A percentile compares a stretch with the other conserved stretches of the same genome.
Evolutionary conservation across 352 stramenopile species (phyloP).

Genomic region (Globisporangium sylvaticum): DNA sequence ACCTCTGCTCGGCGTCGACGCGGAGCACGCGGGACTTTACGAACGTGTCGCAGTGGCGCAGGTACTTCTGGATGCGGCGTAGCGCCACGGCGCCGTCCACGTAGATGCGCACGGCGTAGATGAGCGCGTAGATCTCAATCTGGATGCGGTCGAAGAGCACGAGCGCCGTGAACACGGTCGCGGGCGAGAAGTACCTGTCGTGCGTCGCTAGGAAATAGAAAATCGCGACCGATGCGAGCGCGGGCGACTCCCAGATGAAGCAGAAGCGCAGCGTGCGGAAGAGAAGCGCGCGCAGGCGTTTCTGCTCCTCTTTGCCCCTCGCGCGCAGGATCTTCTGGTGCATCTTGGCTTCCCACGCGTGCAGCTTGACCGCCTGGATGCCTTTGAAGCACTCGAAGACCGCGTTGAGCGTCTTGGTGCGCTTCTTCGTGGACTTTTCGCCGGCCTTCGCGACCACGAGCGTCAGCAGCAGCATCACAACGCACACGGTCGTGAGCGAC

Average conservation of each 20-base stretch:
- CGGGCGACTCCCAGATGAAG: slow-evolving; percentile 31
- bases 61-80: slow-evolving; percentile 13
- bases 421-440: slow-evolving; percentile 38
- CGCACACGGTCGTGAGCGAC: slow-evolving; percentile 24
- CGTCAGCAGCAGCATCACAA: slow-evolving; percentile 25
- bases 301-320: slow-evolving; percentile 27
- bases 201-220: slow-evolving; percentile 27
- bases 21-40: background rate
- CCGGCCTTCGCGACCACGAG: slow-evolving; percentile 17
- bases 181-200: slow-evolving; percentile 25
- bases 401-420: slow-evolving; percentile 28
- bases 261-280: slow-evolving; percentile 32
- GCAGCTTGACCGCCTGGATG: slow-evolving; percentile 38
- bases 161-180: slow-evolving; percentile 33
- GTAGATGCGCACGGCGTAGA: slow-evolving; percentile 25
- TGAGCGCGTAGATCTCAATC: slow-evolving; percentile 29
- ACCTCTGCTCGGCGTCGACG: slow-evolving; percentile 9
- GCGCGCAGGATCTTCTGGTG: slow-evolving; percentile 32
- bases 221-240: slow-evolving; percentile 31
- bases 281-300: slow-evolving; percentile 20
- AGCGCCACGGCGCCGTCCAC: slow-evolving; percentile 6
- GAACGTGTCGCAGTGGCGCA: slow-evolving; percentile 9
- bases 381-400: slow-evolving; percentile 42
- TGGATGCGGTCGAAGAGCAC: slow-evolving; percentile 33
- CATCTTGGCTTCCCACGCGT: slow-evolving; percentile 43